A percentile compares a stretch with the other conserved stretches of the same genome.
Evolutionary conservation across 176 grass and related monocot genomes (phyloP).

Genomic region (Oryza coarctata): DNA sequence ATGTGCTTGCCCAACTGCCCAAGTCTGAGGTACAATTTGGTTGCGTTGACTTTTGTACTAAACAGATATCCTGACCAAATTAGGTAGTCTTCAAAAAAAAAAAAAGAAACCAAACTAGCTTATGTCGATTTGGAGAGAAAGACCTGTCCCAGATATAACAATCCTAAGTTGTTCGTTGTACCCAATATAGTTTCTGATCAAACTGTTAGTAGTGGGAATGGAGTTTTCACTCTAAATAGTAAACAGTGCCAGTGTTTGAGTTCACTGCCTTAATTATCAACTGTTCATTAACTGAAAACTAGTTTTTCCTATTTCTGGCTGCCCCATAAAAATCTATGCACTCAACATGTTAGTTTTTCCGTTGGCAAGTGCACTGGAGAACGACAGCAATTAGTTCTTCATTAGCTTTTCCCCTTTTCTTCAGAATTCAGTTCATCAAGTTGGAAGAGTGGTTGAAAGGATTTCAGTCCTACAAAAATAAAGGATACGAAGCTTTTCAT

Average conservation of each 20-base stretch:
- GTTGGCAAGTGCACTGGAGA: conserved; percentile 20
- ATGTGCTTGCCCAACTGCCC: neutral
- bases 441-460: conserved; percentile 14
- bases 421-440: conserved; percentile 34
- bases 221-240: neutral
- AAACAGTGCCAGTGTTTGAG: neutral
- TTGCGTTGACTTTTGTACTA: conserved; percentile 1
- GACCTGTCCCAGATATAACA: neutral
- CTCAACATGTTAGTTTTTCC: neutral
- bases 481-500: neutral
- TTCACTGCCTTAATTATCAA: neutral
- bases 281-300: conserved; percentile 6
- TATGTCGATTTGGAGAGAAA: neutral
- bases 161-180: neutral
- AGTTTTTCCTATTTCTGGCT: neutral
- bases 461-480: neutral
- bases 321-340: too few species aligned
- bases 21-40: neutral
- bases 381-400: conserved; percentile 11
- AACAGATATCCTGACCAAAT: neutral
- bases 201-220: too few species aligned
- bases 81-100: neutral
- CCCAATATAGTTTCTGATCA: neutral
- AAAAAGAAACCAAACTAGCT: neutral
- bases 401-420: neutral